Evolutionary conservation across 2,329 filamentous ascomycete genomes (phyloP).

Genomic region (Pyricularia sp.): DNA sequence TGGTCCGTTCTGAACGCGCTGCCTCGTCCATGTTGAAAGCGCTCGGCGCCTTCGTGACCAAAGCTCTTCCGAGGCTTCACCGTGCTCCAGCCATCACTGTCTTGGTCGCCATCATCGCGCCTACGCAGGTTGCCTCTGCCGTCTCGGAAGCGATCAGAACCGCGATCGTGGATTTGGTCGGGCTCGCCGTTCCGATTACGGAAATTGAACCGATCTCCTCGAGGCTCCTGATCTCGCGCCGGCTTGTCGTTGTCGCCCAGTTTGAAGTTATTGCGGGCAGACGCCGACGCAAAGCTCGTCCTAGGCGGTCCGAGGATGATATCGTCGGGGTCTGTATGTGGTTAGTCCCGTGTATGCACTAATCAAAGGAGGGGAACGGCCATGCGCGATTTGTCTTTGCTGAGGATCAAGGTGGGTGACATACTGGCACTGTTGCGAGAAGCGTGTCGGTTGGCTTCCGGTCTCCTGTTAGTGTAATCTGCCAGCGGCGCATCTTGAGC

Average conservation of each 20-base stretch:
- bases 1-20: slow-evolving; percentile 18
- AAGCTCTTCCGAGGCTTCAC: slow-evolving; percentile 65
- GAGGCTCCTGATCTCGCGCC: slow-evolving; percentile 34
- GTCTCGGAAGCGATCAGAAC: slow-evolving; percentile 36
- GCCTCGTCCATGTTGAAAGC: slow-evolving; percentile 50
- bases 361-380: not conserved
- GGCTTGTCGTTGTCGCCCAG: slow-evolving; percentile 38
- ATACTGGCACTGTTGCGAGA: slow-evolving; percentile 44
- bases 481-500: slow-evolving; percentile 29
- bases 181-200: slow-evolving; percentile 37
- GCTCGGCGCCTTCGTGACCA: slow-evolving; percentile 57
- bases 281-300: slow-evolving; percentile 68
- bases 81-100: slow-evolving; percentile 61
- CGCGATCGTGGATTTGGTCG: slow-evolving; percentile 27
- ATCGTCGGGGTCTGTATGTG: slow-evolving; percentile 52
- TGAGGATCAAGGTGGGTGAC: slow-evolving; percentile 13
- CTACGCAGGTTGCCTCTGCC: slow-evolving; percentile 34
- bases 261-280: slow-evolving; percentile 37
- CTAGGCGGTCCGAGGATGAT: slow-evolving; percentile 77
- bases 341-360: not conserved
- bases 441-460: slow-evolving; percentile 38
- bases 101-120: slow-evolving; percentile 42
- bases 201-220: slow-evolving; percentile 45
- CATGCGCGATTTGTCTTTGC: not conserved
- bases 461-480: slow-evolving; percentile 38